A percentile compares a stretch with the other conserved stretches of the same genome.
These are phyloP conservation scores for Fusarium annulatum DNA, from an alignment of 2,329 filamentous ascomycete species.

Conservation along the genomic window DNA sequence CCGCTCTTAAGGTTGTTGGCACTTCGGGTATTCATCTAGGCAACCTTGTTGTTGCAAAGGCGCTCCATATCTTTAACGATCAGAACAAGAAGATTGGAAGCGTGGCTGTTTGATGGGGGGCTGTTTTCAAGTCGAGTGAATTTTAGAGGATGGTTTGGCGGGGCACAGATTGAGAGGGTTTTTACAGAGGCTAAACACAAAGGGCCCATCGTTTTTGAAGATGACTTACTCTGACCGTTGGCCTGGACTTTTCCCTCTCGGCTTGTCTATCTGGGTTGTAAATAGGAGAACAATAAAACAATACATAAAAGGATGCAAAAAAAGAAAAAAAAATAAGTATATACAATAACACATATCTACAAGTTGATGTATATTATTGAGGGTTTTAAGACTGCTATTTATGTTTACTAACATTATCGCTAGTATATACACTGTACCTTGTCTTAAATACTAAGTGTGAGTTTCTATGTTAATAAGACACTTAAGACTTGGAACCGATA, in stretches of 20 bases:
- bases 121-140: neutral
- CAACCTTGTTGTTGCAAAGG: neutral
- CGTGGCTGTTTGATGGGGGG: fast-evolving
- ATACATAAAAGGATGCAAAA: too few species aligned
- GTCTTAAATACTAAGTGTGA: too few species aligned
- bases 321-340: neutral
- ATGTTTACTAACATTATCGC: too few species aligned
- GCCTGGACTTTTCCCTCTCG: neutral
- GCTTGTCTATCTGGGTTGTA: neutral
- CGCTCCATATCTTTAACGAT: neutral
- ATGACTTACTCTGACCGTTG: neutral
- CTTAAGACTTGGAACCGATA: too few species aligned
- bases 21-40: neutral
- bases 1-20: neutral
- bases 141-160: too few species aligned
- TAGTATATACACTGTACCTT: too few species aligned
- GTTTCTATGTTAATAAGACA: too few species aligned
- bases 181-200: neutral
- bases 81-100: neutral
- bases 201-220: fast-evolving
- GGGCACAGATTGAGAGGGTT: neutral
- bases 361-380: too few species aligned
- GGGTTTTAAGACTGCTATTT: too few species aligned
- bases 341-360: too few species aligned
- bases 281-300: neutral